Base-by-base conservation (phyloP, 129 eudicot genomes). In the Sambucus nigra region DNA sequence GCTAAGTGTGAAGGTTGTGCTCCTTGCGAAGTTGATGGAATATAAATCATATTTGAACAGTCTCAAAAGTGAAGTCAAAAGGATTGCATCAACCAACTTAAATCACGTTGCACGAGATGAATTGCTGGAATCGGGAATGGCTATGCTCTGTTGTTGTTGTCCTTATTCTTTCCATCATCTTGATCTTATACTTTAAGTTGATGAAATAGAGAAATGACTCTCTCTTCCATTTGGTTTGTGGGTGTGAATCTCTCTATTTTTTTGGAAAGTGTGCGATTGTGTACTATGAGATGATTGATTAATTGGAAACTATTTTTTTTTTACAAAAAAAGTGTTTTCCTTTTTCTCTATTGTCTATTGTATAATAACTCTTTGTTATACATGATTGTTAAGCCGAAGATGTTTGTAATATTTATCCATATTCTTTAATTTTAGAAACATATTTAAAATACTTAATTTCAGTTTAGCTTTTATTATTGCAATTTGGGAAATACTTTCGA, bases 81-180 rank as follows among this genome's bases (percentile, higher is more conserved):
- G 75, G 60, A 60, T 77, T 60, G 47, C 75, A 35, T 76, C 89
- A 32, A 54, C 78, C 35, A 73, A 55, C 69, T 61, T 69, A 73
- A 75, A 81, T 65, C 78, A 73, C 63, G 69, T 81, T 76, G 84
- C 84, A 11, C 72, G 84, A 32, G 84, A 81, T 38, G 81, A 77
- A 54, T 67, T 81, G 70, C 45, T 81, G 65, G 84, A 81, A 66
- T 79, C 81, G 6, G 84, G 89, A 46, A 69, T 77, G 81, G 78
- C 71, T 26, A 7, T 81, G 91, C 21, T 73, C 61, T 31, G n/a
- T 81, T 41, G 73, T 81, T 49, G 63, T 65, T 0, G 77, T 64
- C 38, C 83, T 80, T 13, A 44, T 72, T 31, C 63, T 80, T 21
- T 77, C 83, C 15, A 61, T 80, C 64, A 62, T 73, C 61, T 59